Evolutionary conservation across 2,329 filamentous ascomycete species (phyloP), one percentile per base, ranked within the genome.

Genomic region (Trichoderma gracile): DNA sequence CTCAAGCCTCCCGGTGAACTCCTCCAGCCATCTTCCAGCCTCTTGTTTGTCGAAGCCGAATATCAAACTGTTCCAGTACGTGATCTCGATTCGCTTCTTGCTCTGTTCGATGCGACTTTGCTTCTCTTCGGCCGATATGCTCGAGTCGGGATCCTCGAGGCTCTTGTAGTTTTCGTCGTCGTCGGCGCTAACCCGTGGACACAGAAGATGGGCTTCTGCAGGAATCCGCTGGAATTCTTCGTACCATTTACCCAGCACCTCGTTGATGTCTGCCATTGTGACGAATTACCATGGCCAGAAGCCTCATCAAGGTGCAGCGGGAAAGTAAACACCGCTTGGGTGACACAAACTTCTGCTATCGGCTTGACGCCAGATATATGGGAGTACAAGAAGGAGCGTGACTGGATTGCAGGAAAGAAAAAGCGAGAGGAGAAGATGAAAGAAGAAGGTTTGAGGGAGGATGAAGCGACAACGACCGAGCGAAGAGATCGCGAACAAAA

Each of bases 51-150:
- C 84, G 67, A 91, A 86, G 19, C 88, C 90, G 63, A 92, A 81
- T 15, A 93, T 84, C 47, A 90, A 80, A 67, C 88, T 87, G 65
- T 86, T 89, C 72, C 85, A 86, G 67, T 90, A 86, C 57, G 88
- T 87, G 38, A 86, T 81, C 67, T 88, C 80, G 66, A 87, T 80
- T 38, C 90, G 82, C 9, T 76, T 72, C 40, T 82, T 79, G 15
- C 82, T 84, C 64, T 87, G 80, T 57, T 81, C 71, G 21, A 91
- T 84, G 8, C 84, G 79, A 47, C 77, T 71, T 55, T 78, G 73
- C 71, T 86, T 88, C 67, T 84, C 80, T 9, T 80, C 80, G 19
- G 71, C 68, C 8, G 81, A 80, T 45, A 86, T 80, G 15, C 78
- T 76, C 17, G 83, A 81, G 3, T 78, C 77, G 3, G 77, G 78